These are phyloP conservation scores for Aphanomyces astaci DNA, from an alignment of 352 stramenopile species.

Conservation along the genomic window DNA sequence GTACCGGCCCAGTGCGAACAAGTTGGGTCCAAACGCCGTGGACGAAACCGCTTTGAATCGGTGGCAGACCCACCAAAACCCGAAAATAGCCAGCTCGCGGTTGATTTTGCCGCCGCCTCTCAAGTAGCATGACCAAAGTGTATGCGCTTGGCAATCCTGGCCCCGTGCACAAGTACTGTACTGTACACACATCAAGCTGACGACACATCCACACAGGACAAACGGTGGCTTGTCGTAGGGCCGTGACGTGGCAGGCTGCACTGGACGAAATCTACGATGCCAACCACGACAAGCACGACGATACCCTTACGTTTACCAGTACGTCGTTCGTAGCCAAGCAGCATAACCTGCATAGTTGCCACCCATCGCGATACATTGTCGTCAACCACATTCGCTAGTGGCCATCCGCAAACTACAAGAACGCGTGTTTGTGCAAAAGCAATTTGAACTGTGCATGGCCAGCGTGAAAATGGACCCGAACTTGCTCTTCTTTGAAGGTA, in stretches of 20 bases:
- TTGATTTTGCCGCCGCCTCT: too few relatives aligned
- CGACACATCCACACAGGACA: too few relatives aligned
- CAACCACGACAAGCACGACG: not conserved
- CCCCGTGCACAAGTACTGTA: not conserved
- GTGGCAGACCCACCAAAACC: too few relatives aligned
- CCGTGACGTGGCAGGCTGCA: not conserved
- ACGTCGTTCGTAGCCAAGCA: not conserved
- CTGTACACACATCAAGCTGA: too few relatives aligned
- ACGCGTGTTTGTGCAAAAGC: constrained; percentile 6
- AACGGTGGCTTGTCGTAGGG: not conserved
- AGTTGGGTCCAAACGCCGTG: too few relatives aligned
- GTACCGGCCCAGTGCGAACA: too few relatives aligned
- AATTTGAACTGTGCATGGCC: constrained; percentile 14
- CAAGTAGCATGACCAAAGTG: not conserved
- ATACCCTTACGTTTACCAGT: not conserved
- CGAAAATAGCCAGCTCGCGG: too few relatives aligned
- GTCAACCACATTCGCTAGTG: not conserved
- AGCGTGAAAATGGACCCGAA: constrained; percentile 21
- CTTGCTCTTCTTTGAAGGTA: constrained; percentile 22
- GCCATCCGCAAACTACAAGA: not conserved
- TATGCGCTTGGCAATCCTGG: not conserved
- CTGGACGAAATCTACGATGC: not conserved
- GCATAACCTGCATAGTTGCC: too few relatives aligned
- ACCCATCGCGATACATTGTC: not conserved
- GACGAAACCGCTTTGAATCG: too few relatives aligned